Conservation (phyloP, 2,329 filamentous ascomycete genomes). For the Pseudonectria foliicola region DNA sequence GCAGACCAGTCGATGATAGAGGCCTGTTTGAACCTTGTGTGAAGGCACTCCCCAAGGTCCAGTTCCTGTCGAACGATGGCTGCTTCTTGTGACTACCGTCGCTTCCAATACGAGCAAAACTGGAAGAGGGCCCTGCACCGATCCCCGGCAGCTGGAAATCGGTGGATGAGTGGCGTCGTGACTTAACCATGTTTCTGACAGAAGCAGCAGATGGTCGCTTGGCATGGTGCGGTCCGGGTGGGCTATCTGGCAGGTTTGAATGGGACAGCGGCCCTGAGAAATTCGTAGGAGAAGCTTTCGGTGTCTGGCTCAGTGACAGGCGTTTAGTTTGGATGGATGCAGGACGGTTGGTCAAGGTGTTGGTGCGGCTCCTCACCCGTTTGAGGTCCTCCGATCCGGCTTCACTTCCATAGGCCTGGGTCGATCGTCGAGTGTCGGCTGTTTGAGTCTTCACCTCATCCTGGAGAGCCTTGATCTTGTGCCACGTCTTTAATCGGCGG, state of each 20-base stretch:
- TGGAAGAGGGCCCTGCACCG: slow-evolving; percentile 26
- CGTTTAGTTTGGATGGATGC: slow-evolving; percentile 41
- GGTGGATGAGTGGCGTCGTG: slow-evolving; percentile 79
- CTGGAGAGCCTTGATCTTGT: slow-evolving; percentile 88
- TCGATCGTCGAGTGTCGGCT: slow-evolving; percentile 41
- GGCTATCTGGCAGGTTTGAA: slow-evolving; percentile 36
- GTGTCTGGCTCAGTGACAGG: slow-evolving; percentile 43
- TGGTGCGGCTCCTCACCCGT: slow-evolving; percentile 47
- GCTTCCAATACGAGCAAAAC: slow-evolving; percentile 34
- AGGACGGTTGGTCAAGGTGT: slow-evolving; percentile 48
- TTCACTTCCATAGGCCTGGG: slow-evolving; percentile 52
- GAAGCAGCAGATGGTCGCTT: slow-evolving; percentile 73
- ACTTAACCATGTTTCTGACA: slow-evolving; percentile 74
- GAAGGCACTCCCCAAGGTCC: slow-evolving; percentile 54
- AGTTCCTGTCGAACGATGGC: slow-evolving; percentile 63
- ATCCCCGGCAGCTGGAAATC: slow-evolving; percentile 50
- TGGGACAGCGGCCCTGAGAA: slow-evolving; percentile 34
- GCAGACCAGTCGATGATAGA: slow-evolving; percentile 45
- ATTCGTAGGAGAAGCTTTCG: slow-evolving; percentile 37
- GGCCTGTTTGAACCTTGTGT: slow-evolving; percentile 36
- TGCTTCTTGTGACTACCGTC: slow-evolving; percentile 52
- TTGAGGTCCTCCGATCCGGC: slow-evolving; percentile 47
- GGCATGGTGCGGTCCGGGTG: slow-evolving; percentile 40
- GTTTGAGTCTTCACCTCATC: slow-evolving; percentile 64
- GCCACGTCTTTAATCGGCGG: slow-evolving; percentile 85